Evolutionary conservation across 805 yeast species (phyloP).

Genomic region (Cyberlindnera nakhonratchasimensis): DNA sequence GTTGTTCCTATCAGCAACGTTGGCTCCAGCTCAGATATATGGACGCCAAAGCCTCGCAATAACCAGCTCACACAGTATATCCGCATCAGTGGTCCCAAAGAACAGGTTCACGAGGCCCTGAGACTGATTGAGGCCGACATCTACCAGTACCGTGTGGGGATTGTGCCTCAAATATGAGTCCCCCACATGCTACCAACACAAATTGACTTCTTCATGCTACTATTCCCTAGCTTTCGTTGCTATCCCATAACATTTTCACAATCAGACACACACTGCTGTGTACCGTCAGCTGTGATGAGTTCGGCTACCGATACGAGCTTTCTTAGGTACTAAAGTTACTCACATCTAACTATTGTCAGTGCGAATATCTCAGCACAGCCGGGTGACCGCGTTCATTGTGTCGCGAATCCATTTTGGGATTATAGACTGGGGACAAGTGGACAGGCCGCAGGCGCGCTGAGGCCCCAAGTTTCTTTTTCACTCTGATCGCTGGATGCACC

Average conservation of each 20-base stretch:
- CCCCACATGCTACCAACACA: no score
- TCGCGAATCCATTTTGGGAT: conserved; percentile 7
- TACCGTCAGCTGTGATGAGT: no score
- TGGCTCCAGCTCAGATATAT: neutral
- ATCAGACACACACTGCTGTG: no score
- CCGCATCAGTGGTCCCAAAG: conserved; percentile 30
- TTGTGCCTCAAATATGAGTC: neutral
- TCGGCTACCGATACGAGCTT: neutral
- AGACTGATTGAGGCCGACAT: conserved; percentile 27
- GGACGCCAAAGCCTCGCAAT: conserved; percentile 3
- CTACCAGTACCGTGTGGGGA: conserved; percentile 19
- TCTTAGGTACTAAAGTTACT: conserved; percentile 20
- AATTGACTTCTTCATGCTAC: no score
- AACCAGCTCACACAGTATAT: conserved; percentile 27
- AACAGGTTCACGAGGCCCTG: conserved; percentile 28
- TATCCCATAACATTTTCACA: no score
- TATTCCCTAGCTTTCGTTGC: no score
- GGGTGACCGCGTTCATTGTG: conserved; percentile 17
- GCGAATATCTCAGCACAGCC: conserved; percentile 19
- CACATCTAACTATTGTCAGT: neutral
- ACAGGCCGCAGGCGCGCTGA: no score
- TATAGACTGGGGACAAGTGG: neutral
- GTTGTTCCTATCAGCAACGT: conserved; percentile 32
- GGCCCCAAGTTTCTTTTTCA: no score
- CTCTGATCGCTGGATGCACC: no score